Conservation (phyloP, 2,329 filamentous ascomycete species). For the Aspergillus novofumigatus region DNA sequence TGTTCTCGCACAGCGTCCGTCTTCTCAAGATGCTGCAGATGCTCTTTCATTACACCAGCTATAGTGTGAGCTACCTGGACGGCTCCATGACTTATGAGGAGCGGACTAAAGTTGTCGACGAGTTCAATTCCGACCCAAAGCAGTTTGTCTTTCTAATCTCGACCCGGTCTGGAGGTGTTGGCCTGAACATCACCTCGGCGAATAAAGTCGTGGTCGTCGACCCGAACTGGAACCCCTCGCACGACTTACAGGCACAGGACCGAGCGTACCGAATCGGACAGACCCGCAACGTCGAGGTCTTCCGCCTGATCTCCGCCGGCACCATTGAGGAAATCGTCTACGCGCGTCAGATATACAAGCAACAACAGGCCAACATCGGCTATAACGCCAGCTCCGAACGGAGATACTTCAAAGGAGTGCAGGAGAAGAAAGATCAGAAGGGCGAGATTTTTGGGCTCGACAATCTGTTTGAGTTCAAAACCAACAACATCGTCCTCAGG, state of each 20-base stretch:
- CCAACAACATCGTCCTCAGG: slow-evolving; percentile 74
- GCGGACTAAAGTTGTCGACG: slow-evolving; percentile 74
- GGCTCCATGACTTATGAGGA: slow-evolving; percentile 80
- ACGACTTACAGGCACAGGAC: slow-evolving; percentile 93
- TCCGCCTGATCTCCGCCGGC: slow-evolving; percentile 81
- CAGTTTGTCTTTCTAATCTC: slow-evolving; percentile 97
- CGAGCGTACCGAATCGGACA: slow-evolving; percentile 95
- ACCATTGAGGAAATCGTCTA: slow-evolving; percentile 98
- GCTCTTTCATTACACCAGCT: slow-evolving; percentile 81
- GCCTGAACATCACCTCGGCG: slow-evolving; percentile 92
- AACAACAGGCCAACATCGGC: slow-evolving; percentile 96
- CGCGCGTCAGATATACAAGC: slow-evolving; percentile 95
- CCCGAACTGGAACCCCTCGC: slow-evolving; percentile 95
- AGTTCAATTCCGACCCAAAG: slow-evolving; percentile 81
- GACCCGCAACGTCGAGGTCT: slow-evolving; percentile 88
- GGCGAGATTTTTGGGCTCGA: slow-evolving; percentile 89
- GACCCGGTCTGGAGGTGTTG: slow-evolving; percentile 87
- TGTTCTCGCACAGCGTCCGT: slow-evolving; percentile 90
- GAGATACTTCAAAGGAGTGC: slow-evolving; percentile 91
- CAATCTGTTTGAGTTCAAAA: slow-evolving; percentile 81
- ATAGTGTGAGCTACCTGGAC: slow-evolving; percentile 87
- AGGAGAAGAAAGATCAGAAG: slow-evolving; percentile 74
- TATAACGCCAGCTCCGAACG: slow-evolving; percentile 90
- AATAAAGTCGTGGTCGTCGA: slow-evolving; percentile 98
- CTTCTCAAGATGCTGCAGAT: slow-evolving; percentile 78